Evolutionary conservation across 805 yeast species (phyloP), one percentile per base, ranked within the genome.

Genomic region (Vanderwaltozyma polyspora): DNA sequence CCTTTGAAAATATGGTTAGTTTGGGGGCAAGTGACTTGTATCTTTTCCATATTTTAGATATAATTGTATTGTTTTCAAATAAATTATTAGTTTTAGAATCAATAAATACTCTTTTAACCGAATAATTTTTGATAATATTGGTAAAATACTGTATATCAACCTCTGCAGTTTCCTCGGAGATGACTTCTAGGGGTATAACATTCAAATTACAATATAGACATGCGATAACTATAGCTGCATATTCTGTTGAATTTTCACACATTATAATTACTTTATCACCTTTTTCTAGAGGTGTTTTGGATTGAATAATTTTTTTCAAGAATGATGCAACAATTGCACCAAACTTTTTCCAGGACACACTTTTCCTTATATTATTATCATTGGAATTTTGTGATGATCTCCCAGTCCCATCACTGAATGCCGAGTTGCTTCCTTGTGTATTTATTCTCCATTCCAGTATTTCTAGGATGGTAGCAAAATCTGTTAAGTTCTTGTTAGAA

Each of bases 241-340:
- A 89, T 41, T 91, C 97, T 37, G 87, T 95, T 1, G 86, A 75
- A 30, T 89, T 70, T 0, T 94, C 79, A 52, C 84, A 86, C 78
- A 86, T 78, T 47, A 91, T 61, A 3, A 86, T 67, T 3, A 85
- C 89, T 42, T 68, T 64, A 34, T 80, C 82, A 0, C 94, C 94
- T 2, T 81, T 66, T 35, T 61, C 67, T 29, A 84, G 52, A 3
- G 68, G 63, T 1, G 74, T 69, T 56, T 83, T 87, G 29, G 62
- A 57, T n/a, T 72, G 80, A 24, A 78, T 63, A 34, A 91, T 68
- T 49, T 80, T 76, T 5, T 71, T 64, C 33, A 87, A 74, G 19
- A 83, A 79, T 0, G 94, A 79, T 14, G 81, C 79, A 2, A 89
- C 71, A 37, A 81, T 68, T 27, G 66, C 68, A 38, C 85, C 95